Percentiles rank a stretch among this genome's conserved stretches.
These are phyloP conservation scores for Eimeria mitis DNA, from an alignment of 169 alveolate species.

Conservation along the genomic window DNA sequence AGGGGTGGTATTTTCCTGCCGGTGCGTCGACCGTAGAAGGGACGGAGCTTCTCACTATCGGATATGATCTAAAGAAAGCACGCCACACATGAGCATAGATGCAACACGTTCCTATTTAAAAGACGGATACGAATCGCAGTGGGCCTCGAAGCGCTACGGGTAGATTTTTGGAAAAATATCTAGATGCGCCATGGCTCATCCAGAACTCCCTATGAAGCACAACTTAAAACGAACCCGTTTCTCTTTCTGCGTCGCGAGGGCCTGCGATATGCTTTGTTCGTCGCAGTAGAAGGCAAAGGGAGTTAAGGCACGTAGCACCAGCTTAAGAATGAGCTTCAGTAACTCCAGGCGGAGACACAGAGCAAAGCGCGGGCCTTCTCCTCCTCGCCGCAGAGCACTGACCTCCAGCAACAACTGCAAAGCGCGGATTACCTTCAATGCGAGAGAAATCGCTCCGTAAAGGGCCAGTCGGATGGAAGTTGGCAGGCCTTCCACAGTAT, in stretches of 20 bases:
- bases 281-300: slow-evolving; percentile 72
- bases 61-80: not conserved
- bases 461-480: slow-evolving; percentile 48
- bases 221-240: slow-evolving; percentile 24
- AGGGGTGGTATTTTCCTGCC: slow-evolving; percentile 69
- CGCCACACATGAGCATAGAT: not conserved
- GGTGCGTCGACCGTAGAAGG: slow-evolving; percentile 67
- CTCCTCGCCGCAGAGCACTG: slow-evolving; percentile 38
- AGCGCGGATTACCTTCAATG: slow-evolving; percentile 41
- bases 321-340: slow-evolving; percentile 56
- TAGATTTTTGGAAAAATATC: not conserved
- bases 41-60: slow-evolving; percentile 16
- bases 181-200: not conserved
- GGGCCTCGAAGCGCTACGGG: not conserved
- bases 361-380: slow-evolving; percentile 49
- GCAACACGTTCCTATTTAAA: not conserved
- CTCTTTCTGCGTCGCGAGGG: slow-evolving; percentile 36
- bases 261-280: slow-evolving; percentile 62
- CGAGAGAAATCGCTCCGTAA: slow-evolving; percentile 18
- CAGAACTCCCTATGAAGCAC: not conserved
- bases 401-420: slow-evolving; percentile 67
- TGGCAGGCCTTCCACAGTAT: not conserved
- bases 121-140: not conserved
- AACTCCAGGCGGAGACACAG: slow-evolving; percentile 59
- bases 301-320: slow-evolving; percentile 31